Evolutionary conservation across 805 yeast species (phyloP), one percentile per base, ranked within the genome.

Genomic region (Ascoidea tarda): DNA sequence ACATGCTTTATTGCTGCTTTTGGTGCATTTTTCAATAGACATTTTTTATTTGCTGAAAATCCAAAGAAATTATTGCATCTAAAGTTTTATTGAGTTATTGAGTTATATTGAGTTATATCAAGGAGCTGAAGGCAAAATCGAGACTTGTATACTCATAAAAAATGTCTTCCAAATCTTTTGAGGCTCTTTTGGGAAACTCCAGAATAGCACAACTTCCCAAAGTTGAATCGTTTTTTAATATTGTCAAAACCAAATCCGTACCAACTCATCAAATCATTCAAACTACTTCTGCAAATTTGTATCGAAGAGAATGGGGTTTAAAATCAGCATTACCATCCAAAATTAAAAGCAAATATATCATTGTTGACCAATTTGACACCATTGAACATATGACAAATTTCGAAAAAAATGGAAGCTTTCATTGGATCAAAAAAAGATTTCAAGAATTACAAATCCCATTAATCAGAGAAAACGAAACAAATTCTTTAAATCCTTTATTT

Each of bases 201-300:
- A 66, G 61, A 53, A 49, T 70, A 46, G 63, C 73, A 1, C 71
- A 68, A 52, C 51, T 70, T 31, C 66, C 69, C 38, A 59, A 59
- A 21, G 59, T 61, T 31, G 56, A 63, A 16, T 66, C 63, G 12
- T 59, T 60, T 45, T 59, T 61, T 48, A 60, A 56, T 5, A 55
- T 59, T 16, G 58, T 64, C 52, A 58, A 57, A 28, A 50, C 63
- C 8, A 65, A 62, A 45, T 53, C 59, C 6, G 63, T 60, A 45
- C 95, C 95, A 32, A 78, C 86, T 0, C 89, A 82, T 61, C 95
- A 86, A 64, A 72, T 84, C 47, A 74, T 87, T 46, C 82, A 77
- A 64, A 81, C 93, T 0, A 80, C 85, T 51, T 77, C 81, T 50
- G 72, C 84, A 6, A 74, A 84, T 49, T 75, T 82, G 48, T 63